Base-by-base conservation (phyloP, 2,329 filamentous ascomycete genomes). In the Sclerotinia minor region DNA sequence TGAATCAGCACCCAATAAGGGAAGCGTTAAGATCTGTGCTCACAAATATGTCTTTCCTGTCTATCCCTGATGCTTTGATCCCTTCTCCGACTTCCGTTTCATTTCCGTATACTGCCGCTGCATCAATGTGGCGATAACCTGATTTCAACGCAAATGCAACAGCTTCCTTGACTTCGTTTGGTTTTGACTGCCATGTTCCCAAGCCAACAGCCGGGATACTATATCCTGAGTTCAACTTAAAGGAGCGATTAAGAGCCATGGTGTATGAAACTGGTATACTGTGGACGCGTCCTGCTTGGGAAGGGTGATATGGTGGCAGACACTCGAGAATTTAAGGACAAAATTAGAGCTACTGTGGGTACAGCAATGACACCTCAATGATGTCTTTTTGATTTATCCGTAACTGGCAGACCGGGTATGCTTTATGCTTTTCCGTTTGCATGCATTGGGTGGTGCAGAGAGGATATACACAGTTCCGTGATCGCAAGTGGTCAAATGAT, bases 71-170 rank as follows among this genome's bases (percentile, higher is more conserved):
- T 41, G 81, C 88, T 77, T 87, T 87, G 64, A 96, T 84, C 13
- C 90, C 92, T 76, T 89, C 81, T 70, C 92, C 92, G 19, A 96
- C 92, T 78, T 94, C 91, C 58, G 89, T 84, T 80, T 96, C 92
- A 78, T 96, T 93, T 72, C 83, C 88, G 79, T 92, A 92, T 80
- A 88, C 89, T 81, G 89, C 92, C 5, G 90, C 89, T 69, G 64
- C 68, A 71, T 86, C 84, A 70, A 85, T 82, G 74, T 85, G 83
- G 17, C 81, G 79, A 75, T 85, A 86, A 19, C 84, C 84, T 41
- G 78, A 73, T 58, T 82, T 78, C 32, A 84, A 72, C 8, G 79
- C 78, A 69, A 76, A 74, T 1, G 71, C 73, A 38, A 79, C 78
- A 47, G 79, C 78, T 71, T 77, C 74, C 64, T 73, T 72, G 58